phyloP scores from a whole-genome alignment of 805 yeast genomes.

The Yarrowia porcina region DNA sequence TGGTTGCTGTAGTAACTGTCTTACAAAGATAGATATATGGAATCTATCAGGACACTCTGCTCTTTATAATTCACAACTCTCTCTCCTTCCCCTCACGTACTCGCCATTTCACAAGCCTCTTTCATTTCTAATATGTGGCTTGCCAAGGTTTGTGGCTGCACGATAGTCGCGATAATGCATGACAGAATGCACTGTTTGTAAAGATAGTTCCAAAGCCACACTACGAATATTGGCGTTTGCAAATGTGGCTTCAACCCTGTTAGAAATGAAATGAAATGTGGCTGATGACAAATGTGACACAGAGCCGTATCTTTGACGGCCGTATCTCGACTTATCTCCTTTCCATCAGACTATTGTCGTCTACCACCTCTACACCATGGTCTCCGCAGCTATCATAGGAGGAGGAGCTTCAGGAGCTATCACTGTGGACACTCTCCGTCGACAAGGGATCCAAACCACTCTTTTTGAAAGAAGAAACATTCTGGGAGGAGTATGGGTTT shows the following conservation, averaged over 20 bases:
- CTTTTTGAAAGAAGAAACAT: slow-evolving; percentile 1
- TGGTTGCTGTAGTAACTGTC: too few relatives aligned
- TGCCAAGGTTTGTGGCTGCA: slow-evolving; percentile 22
- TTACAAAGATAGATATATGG: too few relatives aligned
- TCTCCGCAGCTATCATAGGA: not conserved
- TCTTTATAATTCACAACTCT: too few relatives aligned
- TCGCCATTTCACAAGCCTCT: not conserved
- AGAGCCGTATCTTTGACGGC: too few relatives aligned
- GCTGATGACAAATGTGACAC: slow-evolving; percentile 10
- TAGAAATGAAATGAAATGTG: not conserved
- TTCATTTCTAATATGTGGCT: not conserved
- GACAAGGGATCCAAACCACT: not conserved
- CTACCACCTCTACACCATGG: not conserved
- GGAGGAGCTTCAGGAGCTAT: slow-evolving; percentile 8
- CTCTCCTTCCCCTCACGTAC: not conserved
- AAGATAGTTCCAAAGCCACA: not conserved
- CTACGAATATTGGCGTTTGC: too few relatives aligned
- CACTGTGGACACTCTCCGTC: not conserved
- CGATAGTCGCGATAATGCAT: slow-evolving; percentile 16
- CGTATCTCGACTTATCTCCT: too few relatives aligned
- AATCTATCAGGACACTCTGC: too few relatives aligned
- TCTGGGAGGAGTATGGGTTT: slow-evolving; percentile 14
- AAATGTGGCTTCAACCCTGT: slow-evolving; percentile 15
- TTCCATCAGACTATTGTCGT: too few relatives aligned
- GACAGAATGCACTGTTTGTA: not conserved